These are phyloP conservation scores for Cyanidium caldarium DNA, from an alignment of 23 red algal genomes.

Conservation along the genomic window DNA sequence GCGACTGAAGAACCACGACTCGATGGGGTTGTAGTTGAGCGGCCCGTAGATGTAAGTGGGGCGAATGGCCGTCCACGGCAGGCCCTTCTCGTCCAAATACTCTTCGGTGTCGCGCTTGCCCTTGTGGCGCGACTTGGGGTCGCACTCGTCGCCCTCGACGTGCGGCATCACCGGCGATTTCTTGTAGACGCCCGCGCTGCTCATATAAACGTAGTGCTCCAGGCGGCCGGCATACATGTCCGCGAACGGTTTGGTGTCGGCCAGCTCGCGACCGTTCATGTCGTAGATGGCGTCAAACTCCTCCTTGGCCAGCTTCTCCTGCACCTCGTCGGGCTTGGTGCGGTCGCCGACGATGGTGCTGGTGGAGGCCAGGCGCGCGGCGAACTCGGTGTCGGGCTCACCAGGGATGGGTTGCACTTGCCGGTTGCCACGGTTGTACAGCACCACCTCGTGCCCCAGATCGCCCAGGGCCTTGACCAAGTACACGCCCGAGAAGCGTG, in stretches of 20 bases:
- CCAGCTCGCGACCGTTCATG: conserved; percentile 64
- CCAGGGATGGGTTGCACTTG: conserved; percentile 18
- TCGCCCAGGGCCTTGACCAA: conserved; percentile 60
- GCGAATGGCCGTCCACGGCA: conserved; percentile 74
- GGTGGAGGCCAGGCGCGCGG: conserved; percentile 26
- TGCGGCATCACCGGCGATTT: conserved; percentile 79
- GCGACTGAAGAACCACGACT: conserved; percentile 94
- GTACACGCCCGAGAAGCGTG: conserved; percentile 88
- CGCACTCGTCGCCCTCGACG: conserved; percentile 57
- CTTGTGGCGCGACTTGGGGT: conserved; percentile 70
- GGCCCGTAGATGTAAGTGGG: conserved; percentile 99
- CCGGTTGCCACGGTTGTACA: conserved; percentile 68
- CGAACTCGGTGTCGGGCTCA: conserved; percentile 61
- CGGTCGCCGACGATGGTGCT: conserved; percentile 54
- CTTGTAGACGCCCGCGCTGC: conserved; percentile 77
- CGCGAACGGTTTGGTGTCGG: conserved; percentile 43
- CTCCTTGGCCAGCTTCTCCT: conserved; percentile 6
- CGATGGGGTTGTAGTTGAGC: conserved; percentile 89
- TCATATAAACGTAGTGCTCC: conserved; percentile 95
- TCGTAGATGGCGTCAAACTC: conserved; percentile 80
- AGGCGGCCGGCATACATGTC: conserved; percentile 22
- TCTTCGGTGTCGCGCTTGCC: conserved; percentile 88
- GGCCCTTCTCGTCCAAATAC: conserved; percentile 24
- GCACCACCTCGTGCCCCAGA: conserved; percentile 48
- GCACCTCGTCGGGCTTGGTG: conserved; percentile 32